Evolutionary conservation across 2,329 filamentous ascomycete species (phyloP).

Genomic region (Curvularia lunata): DNA sequence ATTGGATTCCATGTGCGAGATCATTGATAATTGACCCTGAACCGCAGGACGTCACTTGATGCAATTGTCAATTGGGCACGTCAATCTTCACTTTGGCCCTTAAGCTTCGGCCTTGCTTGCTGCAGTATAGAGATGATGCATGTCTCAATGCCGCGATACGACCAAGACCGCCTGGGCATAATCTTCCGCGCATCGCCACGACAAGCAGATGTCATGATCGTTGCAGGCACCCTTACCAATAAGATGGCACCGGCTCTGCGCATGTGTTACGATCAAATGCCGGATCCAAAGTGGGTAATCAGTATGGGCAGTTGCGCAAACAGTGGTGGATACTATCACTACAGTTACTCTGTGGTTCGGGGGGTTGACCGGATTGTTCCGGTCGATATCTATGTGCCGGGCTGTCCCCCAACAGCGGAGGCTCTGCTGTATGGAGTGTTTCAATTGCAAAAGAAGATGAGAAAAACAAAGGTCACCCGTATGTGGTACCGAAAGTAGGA

Average conservation of each 20-base stretch:
- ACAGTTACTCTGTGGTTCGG: conserved; percentile 78
- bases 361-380: conserved; percentile 80
- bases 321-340: conserved; percentile 85
- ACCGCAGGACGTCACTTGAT: neutral
- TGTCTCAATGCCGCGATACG: conserved; percentile 87
- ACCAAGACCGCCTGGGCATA: conserved; percentile 87
- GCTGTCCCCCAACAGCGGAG: conserved; percentile 67
- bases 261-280: conserved; percentile 95
- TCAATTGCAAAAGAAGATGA: conserved; percentile 80
- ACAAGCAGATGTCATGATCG: conserved; percentile 94
- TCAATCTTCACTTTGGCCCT: conserved; percentile 85
- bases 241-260: conserved; percentile 93
- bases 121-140: conserved; percentile 97
- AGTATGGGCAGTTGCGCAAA: conserved; percentile 87
- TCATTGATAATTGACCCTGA: too few species aligned
- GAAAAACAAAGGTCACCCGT: conserved; percentile 61
- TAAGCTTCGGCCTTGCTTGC: conserved; percentile 89
- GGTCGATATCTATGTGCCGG: conserved; percentile 81
- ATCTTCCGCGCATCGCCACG: conserved; percentile 90
- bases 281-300: conserved; percentile 85
- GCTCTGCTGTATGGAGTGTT: conserved; percentile 69
- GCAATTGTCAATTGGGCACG: conserved; percentile 73
- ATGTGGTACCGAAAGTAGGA: conserved; percentile 63
- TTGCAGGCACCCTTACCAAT: conserved; percentile 90
- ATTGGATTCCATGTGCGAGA: too few species aligned